These are phyloP conservation scores for Sporothrix luriei DNA, from an alignment of 2,329 filamentous ascomycete species.

Conservation along the genomic window DNA sequence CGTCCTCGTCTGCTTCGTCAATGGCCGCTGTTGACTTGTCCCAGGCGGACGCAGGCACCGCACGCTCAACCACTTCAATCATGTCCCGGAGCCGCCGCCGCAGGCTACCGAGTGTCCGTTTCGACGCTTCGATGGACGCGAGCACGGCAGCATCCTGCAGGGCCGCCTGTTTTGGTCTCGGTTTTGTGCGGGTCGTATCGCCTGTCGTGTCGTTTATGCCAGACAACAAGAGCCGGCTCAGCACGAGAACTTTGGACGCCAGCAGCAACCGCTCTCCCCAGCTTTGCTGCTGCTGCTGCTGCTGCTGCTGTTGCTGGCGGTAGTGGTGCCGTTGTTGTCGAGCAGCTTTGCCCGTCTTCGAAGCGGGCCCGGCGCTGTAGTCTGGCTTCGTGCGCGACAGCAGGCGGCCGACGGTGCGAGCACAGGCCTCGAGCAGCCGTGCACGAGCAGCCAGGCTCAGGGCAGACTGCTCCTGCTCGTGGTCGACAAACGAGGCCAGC, in stretches of 20 bases:
- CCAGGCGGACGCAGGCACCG: constrained; percentile 20
- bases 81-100: constrained; percentile 66
- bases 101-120: constrained; percentile 64
- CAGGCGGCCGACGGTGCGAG: constrained; percentile 53
- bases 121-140: constrained; percentile 59
- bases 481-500: constrained; percentile 52
- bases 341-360: background rate
- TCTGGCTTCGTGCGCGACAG: constrained; percentile 39
- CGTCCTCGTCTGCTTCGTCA: background rate
- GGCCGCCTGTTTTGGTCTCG: background rate
- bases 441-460: constrained; percentile 47
- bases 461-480: constrained; percentile 37
- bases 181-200: background rate
- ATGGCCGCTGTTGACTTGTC: background rate
- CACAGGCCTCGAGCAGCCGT: constrained; percentile 57
- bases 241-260: constrained; percentile 71
- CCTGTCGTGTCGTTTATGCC: constrained; percentile 57
- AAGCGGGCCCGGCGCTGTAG: no score
- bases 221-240: constrained; percentile 75
- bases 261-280: constrained; percentile 57
- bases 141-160: constrained; percentile 41
- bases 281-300: constrained; percentile 38
- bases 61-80: constrained; percentile 56
- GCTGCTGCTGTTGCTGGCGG: background rate
- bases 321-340: background rate